Evolutionary conservation across 805 yeast genomes (phyloP).

Genomic region (Myxozyma lipomycoides): DNA sequence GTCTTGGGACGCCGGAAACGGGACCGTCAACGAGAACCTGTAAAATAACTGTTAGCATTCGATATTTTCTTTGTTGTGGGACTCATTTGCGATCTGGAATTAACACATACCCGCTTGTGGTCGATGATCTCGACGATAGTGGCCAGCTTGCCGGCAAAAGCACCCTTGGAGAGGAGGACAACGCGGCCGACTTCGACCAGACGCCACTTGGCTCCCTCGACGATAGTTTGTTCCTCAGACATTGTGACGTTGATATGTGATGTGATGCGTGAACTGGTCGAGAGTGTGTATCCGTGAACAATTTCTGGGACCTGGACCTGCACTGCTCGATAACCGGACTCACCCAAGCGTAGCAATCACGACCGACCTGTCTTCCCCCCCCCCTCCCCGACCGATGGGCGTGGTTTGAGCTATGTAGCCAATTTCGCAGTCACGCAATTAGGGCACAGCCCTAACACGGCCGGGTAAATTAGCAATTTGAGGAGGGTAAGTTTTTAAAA

Average conservation of each 20-base stretch:
- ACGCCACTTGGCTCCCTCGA: constrained; percentile 98
- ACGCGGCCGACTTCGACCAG: constrained; percentile 99
- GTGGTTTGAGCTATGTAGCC: too few species aligned
- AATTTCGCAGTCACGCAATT: too few species aligned
- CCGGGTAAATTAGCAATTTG: too few species aligned
- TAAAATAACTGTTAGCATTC: background rate
- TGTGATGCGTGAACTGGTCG: background rate
- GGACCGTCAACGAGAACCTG: constrained; percentile 97
- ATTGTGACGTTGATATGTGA: constrained; percentile 37
- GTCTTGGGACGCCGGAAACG: constrained; percentile 81
- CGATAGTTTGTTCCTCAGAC: constrained; percentile 66
- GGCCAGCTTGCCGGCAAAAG: constrained; percentile 77
- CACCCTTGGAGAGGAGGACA: constrained; percentile 82
- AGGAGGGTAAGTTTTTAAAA: too few species aligned
- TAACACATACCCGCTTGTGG: constrained; percentile 83
- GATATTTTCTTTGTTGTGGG: too few species aligned
- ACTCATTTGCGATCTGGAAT: background rate
- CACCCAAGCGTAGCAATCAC: too few species aligned
- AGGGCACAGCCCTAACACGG: too few species aligned
- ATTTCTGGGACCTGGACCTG: constrained; percentile 4
- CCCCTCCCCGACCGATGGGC: too few species aligned
- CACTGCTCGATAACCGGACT: constrained; percentile 2
- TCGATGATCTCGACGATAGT: constrained; percentile 97
- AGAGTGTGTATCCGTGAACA: too few species aligned
- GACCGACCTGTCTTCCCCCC: too few species aligned